Base-by-base conservation (phyloP, 2,329 filamentous ascomycete species). In the Beauveria australis region DNA sequence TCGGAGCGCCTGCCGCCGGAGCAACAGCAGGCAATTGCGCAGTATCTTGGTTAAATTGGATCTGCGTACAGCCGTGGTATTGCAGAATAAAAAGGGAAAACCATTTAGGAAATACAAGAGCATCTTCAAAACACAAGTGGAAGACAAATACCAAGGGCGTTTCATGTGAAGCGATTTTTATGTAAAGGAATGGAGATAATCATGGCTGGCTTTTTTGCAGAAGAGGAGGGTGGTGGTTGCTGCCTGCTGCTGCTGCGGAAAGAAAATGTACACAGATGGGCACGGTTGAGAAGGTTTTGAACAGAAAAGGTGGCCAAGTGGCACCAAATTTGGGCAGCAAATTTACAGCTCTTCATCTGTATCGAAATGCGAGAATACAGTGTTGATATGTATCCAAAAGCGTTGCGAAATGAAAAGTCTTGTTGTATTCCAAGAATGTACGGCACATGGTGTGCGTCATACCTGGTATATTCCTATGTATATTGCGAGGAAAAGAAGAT, bases 1-100 rank as follows among this genome's bases (percentile, higher is more conserved):
- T 78, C 85, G 64, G 83, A 90, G 72, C 84, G 91, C 66, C 76
- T 97, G 63, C 78, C 81, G 51, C 78, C 81, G 1, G 84, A 91
- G 68, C 82, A 80, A 61, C 81, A 81, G 71, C 70, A 75, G 62
- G 79, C 78, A 2, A 75, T 85, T 65, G 76, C 75, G 56, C 74
- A 79, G 61, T 84, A 84, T 66, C 74, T 85, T 62, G 69, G 70
- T 66, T 81, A 70, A 68, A 47, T 18, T 57, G 60, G 41, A 12
- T 12, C 18, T 26, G 53, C 30, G 40, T 9, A 26, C 47, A 56
- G 24, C 44, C 37, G 24, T 33, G 30, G 33, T 22, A 3, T 30
- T 75, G 78, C 0, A 76, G 79, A 3, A 52, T 55, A 19, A 16
- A 49, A 58, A 16, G 19, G 26, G 53, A 43, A 46, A 64, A 44